Evolutionary conservation across 2,329 filamentous ascomycete species (phyloP).

Genomic region (Colletotrichum salicis): DNA sequence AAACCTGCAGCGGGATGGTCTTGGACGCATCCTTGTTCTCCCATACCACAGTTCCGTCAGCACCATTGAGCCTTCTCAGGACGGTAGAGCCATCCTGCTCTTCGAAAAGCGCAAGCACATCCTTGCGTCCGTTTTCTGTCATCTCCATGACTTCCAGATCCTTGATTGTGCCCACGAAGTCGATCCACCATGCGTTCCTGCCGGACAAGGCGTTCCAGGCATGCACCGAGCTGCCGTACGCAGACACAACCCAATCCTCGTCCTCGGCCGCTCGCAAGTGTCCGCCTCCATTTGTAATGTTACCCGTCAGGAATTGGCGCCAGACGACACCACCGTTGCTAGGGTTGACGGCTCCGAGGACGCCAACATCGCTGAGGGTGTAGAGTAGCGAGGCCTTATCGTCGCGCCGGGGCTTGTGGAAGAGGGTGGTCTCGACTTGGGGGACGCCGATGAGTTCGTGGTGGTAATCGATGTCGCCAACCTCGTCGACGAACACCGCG

Average conservation of each 20-base stretch:
- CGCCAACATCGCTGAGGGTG: conserved; percentile 84
- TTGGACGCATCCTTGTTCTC: conserved; percentile 75
- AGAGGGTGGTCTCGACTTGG: conserved; percentile 87
- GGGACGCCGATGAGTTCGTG: conserved; percentile 88
- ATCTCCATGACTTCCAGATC: conserved; percentile 83
- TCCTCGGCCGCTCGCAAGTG: conserved; percentile 79
- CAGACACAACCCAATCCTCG: conserved; percentile 81
- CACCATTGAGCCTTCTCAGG: conserved; percentile 78
- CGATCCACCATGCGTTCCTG: conserved; percentile 78
- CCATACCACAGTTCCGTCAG: conserved; percentile 81
- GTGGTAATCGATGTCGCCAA: conserved; percentile 92
- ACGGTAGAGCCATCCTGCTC: conserved; percentile 66
- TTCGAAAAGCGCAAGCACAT: conserved; percentile 75
- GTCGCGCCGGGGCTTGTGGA: conserved; percentile 84
- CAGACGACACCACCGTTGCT: conserved; percentile 86
- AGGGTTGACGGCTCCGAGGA: conserved; percentile 90
- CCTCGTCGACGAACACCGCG: conserved; percentile 90
- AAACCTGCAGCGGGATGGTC: conserved; percentile 79
- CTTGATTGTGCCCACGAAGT: conserved; percentile 67
- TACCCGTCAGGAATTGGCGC: conserved; percentile 78
- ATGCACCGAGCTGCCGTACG: conserved; percentile 74
- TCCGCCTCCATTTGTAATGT: conserved; percentile 57
- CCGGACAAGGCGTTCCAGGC: conserved; percentile 88
- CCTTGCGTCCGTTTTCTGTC: conserved; percentile 71
- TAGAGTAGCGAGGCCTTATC: conserved; percentile 92